Evolutionary conservation across 768 basidiomycete species (phyloP).

Genomic region (Mrakia frigida): DNA sequence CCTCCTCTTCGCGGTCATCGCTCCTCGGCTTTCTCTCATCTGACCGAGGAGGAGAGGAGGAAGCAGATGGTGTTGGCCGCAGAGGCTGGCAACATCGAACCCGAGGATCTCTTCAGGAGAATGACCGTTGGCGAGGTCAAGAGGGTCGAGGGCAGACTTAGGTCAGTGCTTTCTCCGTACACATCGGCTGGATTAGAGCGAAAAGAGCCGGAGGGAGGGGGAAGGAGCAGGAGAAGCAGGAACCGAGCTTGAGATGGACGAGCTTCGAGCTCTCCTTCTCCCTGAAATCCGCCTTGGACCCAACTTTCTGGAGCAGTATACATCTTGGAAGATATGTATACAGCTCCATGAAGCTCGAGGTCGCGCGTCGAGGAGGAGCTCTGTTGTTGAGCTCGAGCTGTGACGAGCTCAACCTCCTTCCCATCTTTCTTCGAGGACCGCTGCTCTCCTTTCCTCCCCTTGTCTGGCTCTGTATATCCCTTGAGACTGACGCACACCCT

Average conservation of each 20-base stretch:
- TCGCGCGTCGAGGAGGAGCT: background rate
- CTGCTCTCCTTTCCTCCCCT: no score
- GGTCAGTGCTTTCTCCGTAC: slow-evolving; percentile 9
- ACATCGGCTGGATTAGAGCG: background rate
- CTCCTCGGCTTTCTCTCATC: background rate
- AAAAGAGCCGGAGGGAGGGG: background rate
- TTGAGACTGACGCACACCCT: background rate
- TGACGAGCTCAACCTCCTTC: background rate
- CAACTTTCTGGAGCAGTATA: no score
- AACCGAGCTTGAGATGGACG: no score
- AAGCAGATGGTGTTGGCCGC: background rate
- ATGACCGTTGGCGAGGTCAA: slow-evolving; percentile 28
- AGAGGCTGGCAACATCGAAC: slow-evolving; percentile 1
- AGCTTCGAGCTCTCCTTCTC: no score
- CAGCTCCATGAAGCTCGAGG: no score
- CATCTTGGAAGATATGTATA: no score
- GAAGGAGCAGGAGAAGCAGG: background rate
- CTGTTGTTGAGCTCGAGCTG: background rate
- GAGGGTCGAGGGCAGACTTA: slow-evolving; percentile 24
- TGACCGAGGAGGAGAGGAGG: background rate
- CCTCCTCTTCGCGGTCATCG: background rate
- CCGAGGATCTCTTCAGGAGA: slow-evolving; percentile 26
- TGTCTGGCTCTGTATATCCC: background rate
- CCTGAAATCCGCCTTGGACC: no score
- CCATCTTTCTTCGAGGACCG: background rate